Evolutionary conservation across 345 rosid genomes (phyloP).

Genomic region (Citrus sp.): DNA sequence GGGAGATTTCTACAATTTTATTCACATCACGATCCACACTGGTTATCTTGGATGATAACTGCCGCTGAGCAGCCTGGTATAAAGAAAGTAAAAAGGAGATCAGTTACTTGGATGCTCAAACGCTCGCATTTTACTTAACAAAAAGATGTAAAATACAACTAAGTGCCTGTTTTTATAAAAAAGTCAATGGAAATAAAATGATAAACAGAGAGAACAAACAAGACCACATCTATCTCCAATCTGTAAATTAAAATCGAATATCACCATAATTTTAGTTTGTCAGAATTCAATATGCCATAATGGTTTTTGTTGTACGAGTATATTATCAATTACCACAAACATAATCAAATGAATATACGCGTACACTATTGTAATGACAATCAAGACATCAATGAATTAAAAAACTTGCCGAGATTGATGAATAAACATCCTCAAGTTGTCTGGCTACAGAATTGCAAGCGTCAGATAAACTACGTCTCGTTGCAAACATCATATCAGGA

Average conservation of each 20-base stretch:
- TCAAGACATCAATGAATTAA: neutral
- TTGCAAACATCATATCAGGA: slow-evolving; percentile 95
- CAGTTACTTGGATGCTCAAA: neutral
- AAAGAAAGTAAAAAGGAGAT: neutral
- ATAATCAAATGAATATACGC: neutral
- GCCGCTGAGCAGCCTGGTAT: slow-evolving; percentile 59
- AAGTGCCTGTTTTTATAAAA: neutral
- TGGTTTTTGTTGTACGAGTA: too few species aligned
- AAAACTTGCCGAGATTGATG: slow-evolving; percentile 60
- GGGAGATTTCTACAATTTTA: slow-evolving; percentile 49
- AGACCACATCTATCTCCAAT: neutral
- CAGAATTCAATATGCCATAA: neutral
- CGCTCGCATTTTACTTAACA: neutral
- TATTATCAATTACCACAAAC: neutral
- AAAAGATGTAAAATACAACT: neutral
- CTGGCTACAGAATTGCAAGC: slow-evolving; percentile 71
- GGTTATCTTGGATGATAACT: slow-evolving; percentile 57
- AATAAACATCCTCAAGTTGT: slow-evolving; percentile 71
- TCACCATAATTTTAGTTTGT: neutral
- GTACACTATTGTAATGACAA: neutral
- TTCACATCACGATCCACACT: slow-evolving; percentile 47
- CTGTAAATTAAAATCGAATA: neutral
- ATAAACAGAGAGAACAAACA: neutral
- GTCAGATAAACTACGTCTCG: slow-evolving; percentile 81
- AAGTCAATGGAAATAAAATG: neutral